phyloP scores from a whole-genome alignment of 2,329 filamentous ascomycete species.

The Leptographium flavum region DNA sequence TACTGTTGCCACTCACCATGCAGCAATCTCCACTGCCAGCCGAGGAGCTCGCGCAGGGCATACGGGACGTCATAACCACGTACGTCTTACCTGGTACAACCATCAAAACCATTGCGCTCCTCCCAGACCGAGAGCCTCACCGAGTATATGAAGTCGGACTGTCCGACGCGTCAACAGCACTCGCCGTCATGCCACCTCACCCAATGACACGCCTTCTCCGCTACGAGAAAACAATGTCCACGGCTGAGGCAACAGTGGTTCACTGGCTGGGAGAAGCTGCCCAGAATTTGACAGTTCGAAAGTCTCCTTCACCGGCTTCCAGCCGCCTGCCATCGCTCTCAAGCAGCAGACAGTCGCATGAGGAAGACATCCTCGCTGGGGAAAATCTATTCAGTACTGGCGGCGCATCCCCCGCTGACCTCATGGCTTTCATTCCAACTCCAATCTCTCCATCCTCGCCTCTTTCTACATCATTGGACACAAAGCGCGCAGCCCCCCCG shows the following conservation, averaged over 20 bases:
- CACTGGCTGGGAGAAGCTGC: slow-evolving; percentile 25
- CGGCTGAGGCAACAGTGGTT: slow-evolving; percentile 29
- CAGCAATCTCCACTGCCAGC: slow-evolving; percentile 15
- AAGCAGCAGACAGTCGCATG: background rate
- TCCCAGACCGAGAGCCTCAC: slow-evolving; percentile 21
- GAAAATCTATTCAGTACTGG: background rate
- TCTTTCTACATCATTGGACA: background rate
- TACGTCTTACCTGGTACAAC: slow-evolving; percentile 16
- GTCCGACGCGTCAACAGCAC: slow-evolving; percentile 24
- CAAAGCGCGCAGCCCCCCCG: background rate
- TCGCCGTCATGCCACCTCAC: slow-evolving; percentile 28
- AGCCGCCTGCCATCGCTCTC: background rate
- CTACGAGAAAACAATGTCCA: slow-evolving; percentile 28
- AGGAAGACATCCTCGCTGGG: background rate
- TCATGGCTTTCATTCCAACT: background rate
- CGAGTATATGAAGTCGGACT: slow-evolving; percentile 27
- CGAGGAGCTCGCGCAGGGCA: slow-evolving; percentile 13
- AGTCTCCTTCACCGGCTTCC: background rate
- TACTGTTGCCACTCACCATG: slow-evolving; percentile 18
- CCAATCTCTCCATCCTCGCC: slow-evolving; percentile 8
- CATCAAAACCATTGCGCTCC: slow-evolving; percentile 19
- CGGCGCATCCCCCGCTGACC: background rate
- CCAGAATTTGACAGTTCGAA: background rate
- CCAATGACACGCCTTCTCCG: slow-evolving; percentile 29
- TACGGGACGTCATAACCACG: slow-evolving; percentile 21